phyloP scores from a whole-genome alignment of 1,139 yeast genomes.

The Candida sp. region DNA sequence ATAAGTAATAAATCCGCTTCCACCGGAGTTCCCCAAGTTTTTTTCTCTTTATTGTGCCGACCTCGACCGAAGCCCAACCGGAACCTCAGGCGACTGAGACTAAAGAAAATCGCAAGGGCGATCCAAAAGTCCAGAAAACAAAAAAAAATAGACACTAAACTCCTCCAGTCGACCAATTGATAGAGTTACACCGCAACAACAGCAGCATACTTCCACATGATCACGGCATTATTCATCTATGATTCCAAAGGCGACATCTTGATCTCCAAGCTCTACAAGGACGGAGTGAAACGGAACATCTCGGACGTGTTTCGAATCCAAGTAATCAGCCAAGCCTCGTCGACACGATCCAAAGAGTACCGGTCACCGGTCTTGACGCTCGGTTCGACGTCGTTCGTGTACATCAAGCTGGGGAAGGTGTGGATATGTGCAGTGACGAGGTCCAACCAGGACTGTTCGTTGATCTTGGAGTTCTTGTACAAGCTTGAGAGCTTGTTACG shows the following conservation, averaged over 20 bases:
- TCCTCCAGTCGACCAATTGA: too few relatives aligned
- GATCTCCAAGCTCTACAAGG: slow-evolving; percentile 74
- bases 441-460: slow-evolving; percentile 85
- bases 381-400: slow-evolving; percentile 92
- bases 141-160: too few relatives aligned
- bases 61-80: too few relatives aligned
- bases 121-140: too few relatives aligned
- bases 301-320: slow-evolving; percentile 94
- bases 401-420: slow-evolving; percentile 68
- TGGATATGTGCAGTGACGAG: slow-evolving; percentile 91
- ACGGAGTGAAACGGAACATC: slow-evolving; percentile 66
- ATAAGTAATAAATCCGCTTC: too few relatives aligned
- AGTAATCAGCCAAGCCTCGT: slow-evolving; percentile 60
- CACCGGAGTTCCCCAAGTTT: too few relatives aligned
- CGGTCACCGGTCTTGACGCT: slow-evolving; percentile 87
- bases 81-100: too few relatives aligned
- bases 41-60: too few relatives aligned
- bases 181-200: too few relatives aligned
- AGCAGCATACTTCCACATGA: slow-evolving; percentile 54
- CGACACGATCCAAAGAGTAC: slow-evolving; percentile 29
- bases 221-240: slow-evolving; percentile 78
- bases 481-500: slow-evolving; percentile 54
- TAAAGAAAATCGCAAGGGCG: too few relatives aligned
- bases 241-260: slow-evolving; percentile 87
- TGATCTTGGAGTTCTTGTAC: slow-evolving; percentile 79